A percentile compares a stretch with the other conserved stretches of the same genome.
phyloP scores from a whole-genome alignment of 2,329 filamentous ascomycete genomes.

The Fusarium sp. region DNA sequence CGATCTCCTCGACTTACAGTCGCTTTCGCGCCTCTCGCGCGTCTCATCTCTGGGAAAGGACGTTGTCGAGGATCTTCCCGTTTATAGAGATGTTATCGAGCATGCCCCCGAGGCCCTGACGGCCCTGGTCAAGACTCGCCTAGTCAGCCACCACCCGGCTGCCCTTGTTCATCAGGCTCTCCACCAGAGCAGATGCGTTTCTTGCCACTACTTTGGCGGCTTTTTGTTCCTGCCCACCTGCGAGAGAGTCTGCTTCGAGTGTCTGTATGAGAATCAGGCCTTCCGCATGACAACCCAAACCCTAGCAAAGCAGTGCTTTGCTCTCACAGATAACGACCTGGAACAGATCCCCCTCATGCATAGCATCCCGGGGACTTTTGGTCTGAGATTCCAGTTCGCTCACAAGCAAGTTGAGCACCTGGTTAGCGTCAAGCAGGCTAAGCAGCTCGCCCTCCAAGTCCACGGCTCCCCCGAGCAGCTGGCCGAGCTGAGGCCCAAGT shows the following conservation, averaged over 20 bases:
- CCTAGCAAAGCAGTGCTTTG: constrained; percentile 41
- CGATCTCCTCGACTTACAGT: constrained; percentile 45
- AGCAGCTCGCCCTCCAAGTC: constrained; percentile 41
- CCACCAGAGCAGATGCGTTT: constrained; percentile 41
- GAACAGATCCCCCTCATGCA: constrained; percentile 35
- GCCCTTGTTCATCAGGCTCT: constrained; percentile 38
- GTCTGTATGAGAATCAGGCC: constrained; percentile 43
- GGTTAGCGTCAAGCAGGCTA: constrained; percentile 46
- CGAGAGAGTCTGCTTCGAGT: constrained; percentile 48
- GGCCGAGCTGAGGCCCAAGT: constrained; percentile 23
- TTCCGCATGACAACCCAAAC: constrained; percentile 41
- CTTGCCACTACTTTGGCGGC: constrained; percentile 45
- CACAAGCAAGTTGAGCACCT: constrained; percentile 33
- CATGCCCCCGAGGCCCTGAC: constrained; percentile 49
- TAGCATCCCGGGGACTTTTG: constrained; percentile 42
- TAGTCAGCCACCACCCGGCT: constrained; percentile 40
- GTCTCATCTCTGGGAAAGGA: constrained; percentile 41
- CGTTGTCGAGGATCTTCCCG: constrained; percentile 45
- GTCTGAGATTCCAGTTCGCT: constrained; percentile 27
- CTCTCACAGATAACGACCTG: constrained; percentile 37
- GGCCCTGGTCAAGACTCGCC: constrained; percentile 39
- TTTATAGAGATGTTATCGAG: constrained; percentile 57
- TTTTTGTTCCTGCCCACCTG: constrained; percentile 49
- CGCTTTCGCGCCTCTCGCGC: constrained; percentile 45
- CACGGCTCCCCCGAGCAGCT: constrained; percentile 39